Evolutionary conservation across 2,329 filamentous ascomycete species (phyloP), one percentile per base, ranked within the genome.

Genomic region (Fusarium clavum): DNA sequence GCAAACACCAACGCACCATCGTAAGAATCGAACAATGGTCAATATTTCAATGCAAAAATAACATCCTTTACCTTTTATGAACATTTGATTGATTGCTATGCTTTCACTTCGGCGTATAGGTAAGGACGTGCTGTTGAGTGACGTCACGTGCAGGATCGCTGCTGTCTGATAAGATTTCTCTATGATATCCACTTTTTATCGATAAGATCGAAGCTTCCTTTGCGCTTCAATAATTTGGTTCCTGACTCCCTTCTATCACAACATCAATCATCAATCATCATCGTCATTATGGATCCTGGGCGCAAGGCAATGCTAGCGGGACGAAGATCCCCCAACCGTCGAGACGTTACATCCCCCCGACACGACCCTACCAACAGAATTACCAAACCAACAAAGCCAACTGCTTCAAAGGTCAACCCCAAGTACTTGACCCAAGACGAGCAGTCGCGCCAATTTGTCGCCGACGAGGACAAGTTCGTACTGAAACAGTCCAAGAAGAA

Each of bases 401-500:
- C 75, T 57, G 64, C 74, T 24, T 69, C 76, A 25, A 75, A 75
- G 63, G 75, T 77, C 54, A 69, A 75, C 38, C 74, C 79, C n/a
- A 80, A 77, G 57, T 87, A 86, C 73, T 81, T 93, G 66, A 91
- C 91, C 61, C 88, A 94, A 77, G 92, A 94, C 75, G 91, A 94
- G 77, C 91, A 94, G 77, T 92, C 90, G 71, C 86, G 90, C 27
- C 87, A 91, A 77, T 99, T 96, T 86, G 93, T 98, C 22, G 93
- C 95, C 55, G 93, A 97, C 75, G 96, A 99, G 80, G 96, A 99
- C 83, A 91, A 92, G 70, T 99, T 99, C 77, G 96, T 98, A 60
- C 84, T 99, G 76, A 94, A 94, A 81, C 96, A 99, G 82, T 92
- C 95, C 48, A 99, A 98, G 86, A 98, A 97, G 84, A 98, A 98